Evolutionary conservation across 441 rosid species (phyloP).

Genomic region (Erysimum cheiri): DNA sequence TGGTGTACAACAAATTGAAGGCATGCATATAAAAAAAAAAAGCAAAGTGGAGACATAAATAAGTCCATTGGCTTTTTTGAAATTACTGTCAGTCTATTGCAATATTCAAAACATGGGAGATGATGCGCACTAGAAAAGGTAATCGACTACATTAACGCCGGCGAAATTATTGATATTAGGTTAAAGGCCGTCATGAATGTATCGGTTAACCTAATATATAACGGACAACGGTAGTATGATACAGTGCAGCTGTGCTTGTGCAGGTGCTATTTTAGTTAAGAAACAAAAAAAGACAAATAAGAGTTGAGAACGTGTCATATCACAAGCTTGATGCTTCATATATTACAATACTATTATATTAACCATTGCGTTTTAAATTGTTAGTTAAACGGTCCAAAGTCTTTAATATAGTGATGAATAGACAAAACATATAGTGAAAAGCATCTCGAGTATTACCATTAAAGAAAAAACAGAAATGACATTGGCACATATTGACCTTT

Average conservation of each 20-base stretch:
- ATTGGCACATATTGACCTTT: background rate
- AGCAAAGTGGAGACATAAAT: too few species aligned
- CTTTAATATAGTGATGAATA: background rate
- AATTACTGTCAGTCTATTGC: background rate
- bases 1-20: too few species aligned
- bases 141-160: background rate
- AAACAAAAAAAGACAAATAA: background rate
- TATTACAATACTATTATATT: background rate
- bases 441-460: constrained; percentile 10
- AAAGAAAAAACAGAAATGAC: background rate
- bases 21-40: too few species aligned
- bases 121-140: background rate
- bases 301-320: constrained; percentile 27
- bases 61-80: too few species aligned
- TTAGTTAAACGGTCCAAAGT: background rate
- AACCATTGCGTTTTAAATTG: constrained; percentile 2
- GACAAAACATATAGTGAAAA: constrained; percentile 3
- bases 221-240: background rate
- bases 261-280: background rate
- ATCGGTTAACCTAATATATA: background rate
- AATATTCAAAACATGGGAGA: background rate
- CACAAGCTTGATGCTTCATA: constrained; percentile 27
- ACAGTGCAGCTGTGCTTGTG: background rate
- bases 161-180: constrained; percentile 2
- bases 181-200: background rate